Evolutionary conservation across 306 rosid species (phyloP).

Genomic region (Dryas alaskensis): DNA sequence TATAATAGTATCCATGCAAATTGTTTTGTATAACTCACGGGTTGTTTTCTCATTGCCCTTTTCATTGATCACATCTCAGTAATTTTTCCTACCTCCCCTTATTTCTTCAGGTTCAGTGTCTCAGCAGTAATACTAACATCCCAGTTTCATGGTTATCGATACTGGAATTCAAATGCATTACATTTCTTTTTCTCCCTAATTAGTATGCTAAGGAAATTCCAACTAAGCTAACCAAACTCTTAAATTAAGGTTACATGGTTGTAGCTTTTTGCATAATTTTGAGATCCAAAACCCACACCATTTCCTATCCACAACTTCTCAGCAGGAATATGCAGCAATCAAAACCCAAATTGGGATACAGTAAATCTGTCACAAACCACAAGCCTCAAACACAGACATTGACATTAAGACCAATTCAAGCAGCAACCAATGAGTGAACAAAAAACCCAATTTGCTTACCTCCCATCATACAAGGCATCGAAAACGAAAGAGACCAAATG

Average conservation of each 20-base stretch:
- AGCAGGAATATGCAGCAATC: conserved; percentile 4
- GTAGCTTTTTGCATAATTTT: background rate
- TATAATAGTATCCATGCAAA: background rate
- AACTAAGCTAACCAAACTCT: background rate
- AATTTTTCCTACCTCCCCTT: background rate
- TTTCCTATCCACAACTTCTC: conserved; percentile 4
- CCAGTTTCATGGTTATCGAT: background rate
- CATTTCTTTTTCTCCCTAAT: background rate
- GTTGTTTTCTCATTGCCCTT: background rate
- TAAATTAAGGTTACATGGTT: background rate
- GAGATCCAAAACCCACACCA: background rate
- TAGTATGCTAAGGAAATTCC: background rate
- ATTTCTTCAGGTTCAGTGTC: background rate
- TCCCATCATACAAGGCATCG: conserved; percentile 76
- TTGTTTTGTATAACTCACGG: background rate
- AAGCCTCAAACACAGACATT: background rate
- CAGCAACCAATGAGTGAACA: background rate
- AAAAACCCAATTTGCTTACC: conserved; percentile 35
- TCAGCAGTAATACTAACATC: background rate
- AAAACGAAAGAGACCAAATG: conserved; percentile 74
- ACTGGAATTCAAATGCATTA: conserved; percentile 5
- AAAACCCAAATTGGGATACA: background rate
- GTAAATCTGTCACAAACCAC: background rate
- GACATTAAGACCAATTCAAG: background rate
- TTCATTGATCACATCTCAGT: background rate